Evolutionary conservation across 345 rosid species (phyloP), one percentile per base, ranked within the genome.

Genomic region (Moricandia moricandioides): DNA sequence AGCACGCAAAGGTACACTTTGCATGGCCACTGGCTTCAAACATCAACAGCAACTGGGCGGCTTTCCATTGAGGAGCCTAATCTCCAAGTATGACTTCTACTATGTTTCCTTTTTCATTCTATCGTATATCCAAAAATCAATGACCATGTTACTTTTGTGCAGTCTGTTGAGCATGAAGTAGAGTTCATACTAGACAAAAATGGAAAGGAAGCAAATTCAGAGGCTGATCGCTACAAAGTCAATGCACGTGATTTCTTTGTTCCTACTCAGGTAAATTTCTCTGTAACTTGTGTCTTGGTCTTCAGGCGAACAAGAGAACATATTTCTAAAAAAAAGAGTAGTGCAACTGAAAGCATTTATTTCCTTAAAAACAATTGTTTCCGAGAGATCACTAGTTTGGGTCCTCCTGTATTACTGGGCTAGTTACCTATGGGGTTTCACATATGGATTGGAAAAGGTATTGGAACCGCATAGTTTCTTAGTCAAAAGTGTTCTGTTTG

Each of bases 51-150:
- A 57, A 94, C 98, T 39, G 98, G 98, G 68, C 83, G 98, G 60
- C 87, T 94, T 79, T 94, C 98, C 81, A 94, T 92, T 83, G 98
- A 94, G 83, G 98, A 94, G 83, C 98, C 98, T 69, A 94, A 94
- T 86, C 97, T 94, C 82, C 98, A 94, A 93, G 98, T 94, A 69
- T 75, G 76, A 52, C 30, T 83, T 59, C n/a, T 57, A 39, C 56
- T 65, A 49, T 26, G 52, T 65, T 75, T 18, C 60, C 31, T 61
- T 62, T 17, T 18, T 27, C 33, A 39, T 66, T 61, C 31, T 14
- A 26, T 45, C 30, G 2, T 51, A 58, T 59, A 39, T 72, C 58
- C 8, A 37, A 66, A 72, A 17, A 60, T 29, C 39, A 51, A 6
- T 78, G 59, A 61, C 64, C 69, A n/a, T 72, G 64, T 39, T 60